Evolutionary conservation across 2,329 filamentous ascomycete genomes (phyloP), one percentile per base, ranked within the genome.

Genomic region (Colletotrichum abscissum): DNA sequence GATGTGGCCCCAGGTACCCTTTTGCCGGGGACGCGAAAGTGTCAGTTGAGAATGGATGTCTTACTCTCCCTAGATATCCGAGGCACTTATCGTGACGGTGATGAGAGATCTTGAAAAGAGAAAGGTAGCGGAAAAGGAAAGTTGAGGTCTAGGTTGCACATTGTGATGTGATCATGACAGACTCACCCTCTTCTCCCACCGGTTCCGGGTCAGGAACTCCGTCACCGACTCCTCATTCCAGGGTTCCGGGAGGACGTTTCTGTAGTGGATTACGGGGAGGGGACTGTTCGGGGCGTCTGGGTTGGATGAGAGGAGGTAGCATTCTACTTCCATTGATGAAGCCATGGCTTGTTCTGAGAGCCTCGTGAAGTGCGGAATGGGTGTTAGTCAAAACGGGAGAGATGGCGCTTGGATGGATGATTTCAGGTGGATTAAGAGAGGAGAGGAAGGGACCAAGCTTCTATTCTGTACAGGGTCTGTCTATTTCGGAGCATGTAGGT

Each of bases 251-350:
- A 78, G 63, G 1, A 77, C 77, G 66, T 60, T 56, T 19, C 70
- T 75, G 58, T 77, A 78, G 49, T 76, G 75, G 3, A 78, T 60
- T 14, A 78, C 75, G 4, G 76, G 77, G 19, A 78, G 65, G 22
- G 49, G 55, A 33, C 69, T 78, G 24, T 78, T 78, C 1, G 77
- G 76, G 16, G 42, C 42, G 7, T 49, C 42, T 49, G 42, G 16
- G 3, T 19, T 49, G 19, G 42, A n/a, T 19, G 42, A 49, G 19
- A 49, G 42, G 19, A 49, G 42, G 42, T 49, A 49, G 42, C 42
- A 49, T 49, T 49, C 42, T 19, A 49, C 42, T 49, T 49, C 42
- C 42, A 49, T 49, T 49, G 42, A 49, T 49, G 42, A 49, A 49
- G 42, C 42, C 42, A 49, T 49, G 19, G 2, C 7, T n/a, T 9